These are phyloP conservation scores for Diplogelasinospora grovesii DNA, from an alignment of 495 filamentous ascomycete species.

Conservation along the genomic window DNA sequence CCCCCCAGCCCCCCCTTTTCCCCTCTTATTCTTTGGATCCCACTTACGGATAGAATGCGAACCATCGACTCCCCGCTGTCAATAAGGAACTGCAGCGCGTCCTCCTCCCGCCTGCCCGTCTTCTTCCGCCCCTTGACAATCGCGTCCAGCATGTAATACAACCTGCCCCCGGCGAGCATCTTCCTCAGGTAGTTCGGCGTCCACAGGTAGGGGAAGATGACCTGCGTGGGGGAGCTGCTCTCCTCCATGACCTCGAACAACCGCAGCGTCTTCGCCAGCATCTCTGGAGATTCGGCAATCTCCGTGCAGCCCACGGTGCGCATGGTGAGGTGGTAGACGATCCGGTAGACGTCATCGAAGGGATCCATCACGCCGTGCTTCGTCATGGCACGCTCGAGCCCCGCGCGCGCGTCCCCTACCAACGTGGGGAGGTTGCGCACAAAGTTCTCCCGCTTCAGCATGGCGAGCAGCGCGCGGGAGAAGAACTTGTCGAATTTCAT, in stretches of 20 bases:
- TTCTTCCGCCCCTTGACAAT: conserved; percentile 33
- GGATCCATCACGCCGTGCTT: conserved; percentile 31
- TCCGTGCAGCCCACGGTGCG: conserved; percentile 36
- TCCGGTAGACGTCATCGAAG: conserved; percentile 31
- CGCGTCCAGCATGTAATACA: conserved; percentile 35
- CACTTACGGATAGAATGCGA: conserved; percentile 7
- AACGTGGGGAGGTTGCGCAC: conserved; percentile 23
- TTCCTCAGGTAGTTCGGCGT: conserved; percentile 21
- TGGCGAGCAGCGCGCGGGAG: conserved; percentile 10
- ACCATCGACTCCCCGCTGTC: conserved; percentile 30
- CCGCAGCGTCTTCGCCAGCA: conserved; percentile 26
- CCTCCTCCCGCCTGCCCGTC: conserved; percentile 30
- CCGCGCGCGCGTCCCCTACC: conserved; percentile 23
- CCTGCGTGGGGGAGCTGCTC: conserved; percentile 18
- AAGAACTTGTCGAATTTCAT: conserved; percentile 13
- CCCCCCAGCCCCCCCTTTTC: too few relatives aligned
- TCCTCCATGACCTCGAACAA: conserved; percentile 31
- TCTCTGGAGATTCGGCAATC: conserved; percentile 30
- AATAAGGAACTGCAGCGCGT: conserved; percentile 40
- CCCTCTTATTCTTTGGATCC: too few relatives aligned
- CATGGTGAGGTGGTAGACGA: conserved; percentile 36
- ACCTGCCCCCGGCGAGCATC: conserved; percentile 24
- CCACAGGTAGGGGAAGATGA: conserved; percentile 42
- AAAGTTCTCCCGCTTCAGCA: conserved; percentile 27
- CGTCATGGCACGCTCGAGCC: conserved; percentile 20